Base-by-base conservation (phyloP, 768 basidiomycete genomes). In the Ramaria sp. region DNA sequence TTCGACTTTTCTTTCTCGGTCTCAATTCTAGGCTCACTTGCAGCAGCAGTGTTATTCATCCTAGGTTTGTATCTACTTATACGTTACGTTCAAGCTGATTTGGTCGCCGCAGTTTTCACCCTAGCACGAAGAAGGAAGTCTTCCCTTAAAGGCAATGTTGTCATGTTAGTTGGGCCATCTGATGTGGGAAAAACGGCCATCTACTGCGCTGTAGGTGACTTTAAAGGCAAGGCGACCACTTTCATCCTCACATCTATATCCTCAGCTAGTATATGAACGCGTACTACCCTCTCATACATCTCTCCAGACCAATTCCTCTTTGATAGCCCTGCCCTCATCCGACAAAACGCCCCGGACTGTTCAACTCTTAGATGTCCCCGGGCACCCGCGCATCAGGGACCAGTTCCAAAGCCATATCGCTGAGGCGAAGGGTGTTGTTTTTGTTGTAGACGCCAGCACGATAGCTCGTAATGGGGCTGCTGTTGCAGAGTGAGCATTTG, bases 101-200 rank as follows among this genome's bases (percentile, higher is more conserved):
- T 15, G 22, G 42, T 2, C 4, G 7, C 31, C 24, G 27, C n/a
- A 49, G 48, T 49, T 17, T 33, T 49, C 6, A 13, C 31, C 4
- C 31, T 49, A 4, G 27, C 15, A 12, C 46, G 46, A 19, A 49
- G 27, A n/a, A 33, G 48, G 17, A 33, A 33, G 12, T 49, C 48
- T 5, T 24, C 24, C 11, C 7, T 6, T 20, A 27, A 49, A 65
- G 82, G 84, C 24, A 80, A 78, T 66, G 71, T 77, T n/a, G 64
- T 92, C n/a, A 68, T 92, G 4, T 72, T 92, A n/a, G 76, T 87
- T 3, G 90, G 90, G 1, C 73, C 83, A 39, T 76, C 83, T 6
- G 87, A 90, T 68, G 79, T 81, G 1, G 90, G 90, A 48, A 92
- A 92, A 72, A 91, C 90, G 1, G 76, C 88, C 19, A 81, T 91